Base-by-base conservation (phyloP, 305 asterid genomes). In the Caryopteris hybrid region DNA sequence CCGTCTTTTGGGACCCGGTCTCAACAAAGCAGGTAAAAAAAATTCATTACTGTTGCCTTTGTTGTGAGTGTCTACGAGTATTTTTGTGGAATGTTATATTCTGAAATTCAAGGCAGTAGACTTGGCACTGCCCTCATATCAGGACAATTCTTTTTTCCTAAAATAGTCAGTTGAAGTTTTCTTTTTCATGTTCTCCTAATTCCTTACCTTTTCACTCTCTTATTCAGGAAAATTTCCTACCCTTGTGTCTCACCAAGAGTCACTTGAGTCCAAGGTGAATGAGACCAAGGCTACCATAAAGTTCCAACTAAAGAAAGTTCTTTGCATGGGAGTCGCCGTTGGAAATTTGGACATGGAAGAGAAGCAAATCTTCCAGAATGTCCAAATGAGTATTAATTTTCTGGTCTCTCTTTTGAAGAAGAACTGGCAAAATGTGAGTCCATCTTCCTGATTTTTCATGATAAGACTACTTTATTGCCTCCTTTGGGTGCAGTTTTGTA, bases 281-380 rank as follows among this genome's bases (percentile, higher is more conserved):
- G 91, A 87, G 72, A 84, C 83, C 46, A 84, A 87, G 56, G 94
- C 94, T 12, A 87, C 90, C 1, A 77, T 87, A 17, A 87, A 87
- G 74, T 87, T 87, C 70, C 94, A 87, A 41, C 68, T 87, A 83
- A 87, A 87, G 75, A 87, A 87, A 72, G 94, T 87, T 57, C 91
- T 87, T 23, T 87, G 94, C 79, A 84, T 87, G 94, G 91, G 90
- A n/a, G 88, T 87, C 38, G 94, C 94, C 3, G 94, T 87, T 48
- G 94, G 94, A 2, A 87, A 87, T 46, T 66, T 78, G 18, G 80
- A 45, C 55, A 84, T 87, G 94, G 94, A 87, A 16, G 94, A 87
- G 79, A 87, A 87, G 64, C 90, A 87, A 68, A 76, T 87, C 66
- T 84, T 86, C 39, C 93, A 86, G 71, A 86, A 84, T 13, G 86